Percentiles rank a stretch among this genome's conserved stretches.
Evolutionary conservation across 805 yeast genomes (phyloP).

Genomic region (Starmera pachycereana): DNA sequence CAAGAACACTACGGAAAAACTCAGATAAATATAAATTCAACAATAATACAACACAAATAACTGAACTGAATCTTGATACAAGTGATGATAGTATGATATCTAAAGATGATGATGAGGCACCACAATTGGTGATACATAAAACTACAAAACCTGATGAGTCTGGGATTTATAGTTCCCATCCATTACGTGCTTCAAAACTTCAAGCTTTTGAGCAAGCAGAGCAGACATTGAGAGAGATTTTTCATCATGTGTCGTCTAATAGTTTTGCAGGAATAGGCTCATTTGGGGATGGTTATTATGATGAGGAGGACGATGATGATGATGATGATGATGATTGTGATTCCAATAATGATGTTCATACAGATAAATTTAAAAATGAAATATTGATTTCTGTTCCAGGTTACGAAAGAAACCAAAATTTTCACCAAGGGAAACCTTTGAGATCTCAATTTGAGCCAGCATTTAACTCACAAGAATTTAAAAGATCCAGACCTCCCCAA

Average conservation of each 20-base stretch:
- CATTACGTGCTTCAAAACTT: conserved; percentile 15
- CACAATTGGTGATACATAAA: conserved; percentile 18
- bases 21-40: conserved; percentile 13
- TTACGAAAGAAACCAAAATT: conserved; percentile 1
- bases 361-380: conserved; percentile 11
- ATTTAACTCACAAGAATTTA: too few species aligned
- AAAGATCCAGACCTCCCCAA: too few species aligned
- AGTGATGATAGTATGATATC: too few species aligned
- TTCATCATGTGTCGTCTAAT: conserved; percentile 4
- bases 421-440: too few species aligned
- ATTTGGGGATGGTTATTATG: conserved; percentile 5
- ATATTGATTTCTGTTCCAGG: conserved; percentile 18
- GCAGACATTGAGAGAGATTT: conserved; percentile 15
- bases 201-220: conserved; percentile 16
- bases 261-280: too few species aligned
- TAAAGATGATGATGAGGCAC: background rate
- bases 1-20: conserved; percentile 17
- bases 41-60: background rate
- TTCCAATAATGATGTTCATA: conserved; percentile 11
- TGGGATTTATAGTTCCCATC: conserved; percentile 12
- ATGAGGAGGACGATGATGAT: conserved; percentile 18
- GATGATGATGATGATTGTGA: conserved; percentile 19
- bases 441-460: too few species aligned
- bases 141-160: conserved; percentile 17
- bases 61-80: too few species aligned